These are phyloP conservation scores for Cryptococcus amylolentus DNA, from an alignment of 1,284 basidiomycete genomes.

Conservation along the genomic window DNA sequence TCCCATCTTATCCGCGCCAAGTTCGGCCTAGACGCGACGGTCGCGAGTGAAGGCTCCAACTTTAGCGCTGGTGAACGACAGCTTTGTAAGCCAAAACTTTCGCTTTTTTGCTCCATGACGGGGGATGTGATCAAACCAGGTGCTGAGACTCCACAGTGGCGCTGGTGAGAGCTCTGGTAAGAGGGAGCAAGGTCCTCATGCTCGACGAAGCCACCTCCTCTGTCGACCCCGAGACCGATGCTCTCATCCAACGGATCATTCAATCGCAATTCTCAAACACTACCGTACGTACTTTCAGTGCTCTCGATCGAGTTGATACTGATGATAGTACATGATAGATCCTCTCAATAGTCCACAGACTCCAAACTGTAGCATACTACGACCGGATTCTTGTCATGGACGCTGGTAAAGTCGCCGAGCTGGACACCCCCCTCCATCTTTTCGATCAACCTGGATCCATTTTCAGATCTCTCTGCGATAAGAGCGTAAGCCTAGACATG, in stretches of 20 bases:
- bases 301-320: too few species aligned
- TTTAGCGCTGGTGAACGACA: conserved; percentile 55
- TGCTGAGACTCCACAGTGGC: conserved; percentile 51
- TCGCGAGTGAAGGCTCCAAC: conserved; percentile 34
- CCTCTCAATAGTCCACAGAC: conserved; percentile 58
- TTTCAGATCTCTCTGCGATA: conserved; percentile 11
- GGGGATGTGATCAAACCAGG: neutral
- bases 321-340: conserved; percentile 33
- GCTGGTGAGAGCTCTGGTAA: conserved; percentile 65
- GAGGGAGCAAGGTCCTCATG: conserved; percentile 65
- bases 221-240: conserved; percentile 74
- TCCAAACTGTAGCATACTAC: conserved; percentile 62
- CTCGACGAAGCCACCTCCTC: conserved; percentile 55
- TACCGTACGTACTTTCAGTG: conserved; percentile 18
- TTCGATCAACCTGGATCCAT: conserved; percentile 9
- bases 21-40: conserved; percentile 59
- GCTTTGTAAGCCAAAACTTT: conserved; percentile 10
- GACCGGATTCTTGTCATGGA: conserved; percentile 46
- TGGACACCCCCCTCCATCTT: conserved; percentile 12
- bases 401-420: conserved; percentile 29
- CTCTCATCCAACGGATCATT: conserved; percentile 69
- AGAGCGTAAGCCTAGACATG: conserved; percentile 3
- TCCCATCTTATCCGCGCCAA: conserved; percentile 47
- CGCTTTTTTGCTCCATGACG: neutral
- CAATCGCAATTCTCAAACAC: conserved; percentile 60